Percentiles rank a stretch among this genome's conserved stretches.
Evolutionary conservation across 2,329 filamentous ascomycete species (phyloP).

Genomic region (Magnaporthales sp.): DNA sequence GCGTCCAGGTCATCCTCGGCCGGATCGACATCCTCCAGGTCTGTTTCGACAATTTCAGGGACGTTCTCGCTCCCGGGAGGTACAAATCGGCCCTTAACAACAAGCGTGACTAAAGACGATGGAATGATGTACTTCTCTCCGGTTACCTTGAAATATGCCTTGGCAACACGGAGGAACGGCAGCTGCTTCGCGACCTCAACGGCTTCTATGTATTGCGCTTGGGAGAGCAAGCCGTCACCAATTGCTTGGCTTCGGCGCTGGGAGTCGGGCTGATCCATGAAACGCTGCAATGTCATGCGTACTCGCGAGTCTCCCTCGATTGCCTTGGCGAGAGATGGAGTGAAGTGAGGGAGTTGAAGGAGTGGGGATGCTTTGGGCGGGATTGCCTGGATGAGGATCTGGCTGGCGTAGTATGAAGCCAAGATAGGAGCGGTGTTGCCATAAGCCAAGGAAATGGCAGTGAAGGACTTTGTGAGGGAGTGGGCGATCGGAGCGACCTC

Average conservation of each 20-base stretch:
- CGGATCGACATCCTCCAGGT: slow-evolving; percentile 85
- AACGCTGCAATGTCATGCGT: slow-evolving; percentile 74
- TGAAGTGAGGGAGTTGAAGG: slow-evolving; percentile 85
- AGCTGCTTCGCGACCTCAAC: slow-evolving; percentile 75
- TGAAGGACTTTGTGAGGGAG: slow-evolving; percentile 77
- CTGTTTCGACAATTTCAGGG: slow-evolving; percentile 64
- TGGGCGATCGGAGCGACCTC: slow-evolving; percentile 82
- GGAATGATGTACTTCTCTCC: slow-evolving; percentile 91
- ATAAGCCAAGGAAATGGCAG: slow-evolving; percentile 79
- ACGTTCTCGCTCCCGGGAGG: slow-evolving; percentile 73
- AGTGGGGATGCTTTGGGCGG: slow-evolving; percentile 77
- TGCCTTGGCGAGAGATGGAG: slow-evolving; percentile 52
- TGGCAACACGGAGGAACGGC: slow-evolving; percentile 75
- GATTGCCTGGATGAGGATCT: slow-evolving; percentile 84
- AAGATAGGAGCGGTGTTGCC: slow-evolving; percentile 76
- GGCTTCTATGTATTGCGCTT: slow-evolving; percentile 67
- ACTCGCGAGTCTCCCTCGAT: slow-evolving; percentile 68
- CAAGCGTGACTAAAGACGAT: slow-evolving; percentile 83
- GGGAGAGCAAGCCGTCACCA: slow-evolving; percentile 60
- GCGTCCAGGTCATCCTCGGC: slow-evolving; percentile 89
- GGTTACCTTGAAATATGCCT: slow-evolving; percentile 96
- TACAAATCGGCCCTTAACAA: slow-evolving; percentile 90
- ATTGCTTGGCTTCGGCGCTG: slow-evolving; percentile 65
- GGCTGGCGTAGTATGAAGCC: slow-evolving; percentile 71
- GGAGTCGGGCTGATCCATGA: slow-evolving; percentile 74